These are phyloP conservation scores for Apiospora pterosperma DNA, from an alignment of 2,329 filamentous ascomycete genomes.

Conservation along the genomic window DNA sequence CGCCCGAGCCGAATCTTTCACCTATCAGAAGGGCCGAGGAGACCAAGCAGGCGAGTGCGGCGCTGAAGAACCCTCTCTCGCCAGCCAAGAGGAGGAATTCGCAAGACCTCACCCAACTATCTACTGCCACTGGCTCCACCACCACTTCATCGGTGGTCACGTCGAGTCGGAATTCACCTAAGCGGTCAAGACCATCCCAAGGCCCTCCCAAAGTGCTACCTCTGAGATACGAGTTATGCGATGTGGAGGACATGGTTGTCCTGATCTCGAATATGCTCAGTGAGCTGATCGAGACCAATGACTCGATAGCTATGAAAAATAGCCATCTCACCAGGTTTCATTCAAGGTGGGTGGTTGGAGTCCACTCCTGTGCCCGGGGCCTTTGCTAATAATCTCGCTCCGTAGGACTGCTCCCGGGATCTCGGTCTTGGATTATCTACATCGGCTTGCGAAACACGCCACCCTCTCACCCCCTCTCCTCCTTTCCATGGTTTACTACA, in stretches of 20 bases:
- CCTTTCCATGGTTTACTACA: slow-evolving; percentile 99
- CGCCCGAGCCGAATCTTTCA: slow-evolving; percentile 20
- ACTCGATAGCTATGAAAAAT: slow-evolving; percentile 78
- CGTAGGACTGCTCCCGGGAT: slow-evolving; percentile 74
- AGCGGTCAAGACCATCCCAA: slow-evolving; percentile 50
- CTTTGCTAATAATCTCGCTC: background rate
- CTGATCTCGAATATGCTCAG: slow-evolving; percentile 94
- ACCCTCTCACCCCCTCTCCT: slow-evolving; percentile 89
- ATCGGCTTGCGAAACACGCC: slow-evolving; percentile 88
- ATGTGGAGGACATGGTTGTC: slow-evolving; percentile 81
- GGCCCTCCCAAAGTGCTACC: slow-evolving; percentile 60
- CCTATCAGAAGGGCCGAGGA: slow-evolving; percentile 11
- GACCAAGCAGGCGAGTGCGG: background rate
- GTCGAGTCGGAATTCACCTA: slow-evolving; percentile 39
- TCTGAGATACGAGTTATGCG: slow-evolving; percentile 74
- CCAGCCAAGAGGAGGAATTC: slow-evolving; percentile 43
- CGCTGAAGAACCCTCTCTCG: slow-evolving; percentile 19
- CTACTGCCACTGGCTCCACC: slow-evolving; percentile 14
- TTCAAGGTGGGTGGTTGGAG: slow-evolving; percentile 61
- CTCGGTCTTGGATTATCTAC: slow-evolving; percentile 89
- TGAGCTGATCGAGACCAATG: slow-evolving; percentile 91
- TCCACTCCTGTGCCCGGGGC: background rate
- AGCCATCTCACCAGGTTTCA: slow-evolving; percentile 92
- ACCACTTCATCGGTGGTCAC: slow-evolving; percentile 25
- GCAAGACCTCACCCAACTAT: slow-evolving; percentile 28